Evolutionary conservation across 2,329 filamentous ascomycete species (phyloP).

Genomic region (Canariomyces notabilis): DNA sequence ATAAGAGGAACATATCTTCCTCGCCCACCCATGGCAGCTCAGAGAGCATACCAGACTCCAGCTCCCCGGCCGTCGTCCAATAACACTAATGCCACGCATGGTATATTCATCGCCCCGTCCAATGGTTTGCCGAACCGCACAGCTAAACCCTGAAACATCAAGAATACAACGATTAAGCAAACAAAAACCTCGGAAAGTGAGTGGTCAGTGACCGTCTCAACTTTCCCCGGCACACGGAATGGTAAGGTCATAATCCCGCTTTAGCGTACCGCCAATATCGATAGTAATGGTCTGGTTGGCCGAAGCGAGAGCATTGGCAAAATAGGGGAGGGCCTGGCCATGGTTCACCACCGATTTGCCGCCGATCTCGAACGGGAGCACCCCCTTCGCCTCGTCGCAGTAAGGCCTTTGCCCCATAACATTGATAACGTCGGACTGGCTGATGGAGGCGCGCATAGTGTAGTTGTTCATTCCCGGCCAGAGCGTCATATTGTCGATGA

Average conservation of each 20-base stretch:
- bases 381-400: constrained; percentile 44
- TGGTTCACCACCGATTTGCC: constrained; percentile 48
- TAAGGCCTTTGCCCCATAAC: constrained; percentile 39
- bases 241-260: constrained; percentile 28
- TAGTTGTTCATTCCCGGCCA: constrained; percentile 58
- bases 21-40: neutral
- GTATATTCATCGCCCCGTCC: constrained; percentile 4
- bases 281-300: constrained; percentile 49
- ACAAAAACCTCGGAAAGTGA: neutral
- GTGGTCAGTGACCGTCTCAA: neutral
- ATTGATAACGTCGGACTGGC: constrained; percentile 45
- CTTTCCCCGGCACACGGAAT: constrained; percentile 19
- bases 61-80: too few species aligned
- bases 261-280: constrained; percentile 43
- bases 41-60: too few species aligned
- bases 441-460: constrained; percentile 49
- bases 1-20: neutral
- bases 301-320: constrained; percentile 47
- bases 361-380: constrained; percentile 50
- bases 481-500: constrained; percentile 54
- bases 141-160: neutral
- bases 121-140: neutral
- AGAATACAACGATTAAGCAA: constrained; percentile 6
- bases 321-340: constrained; percentile 52
- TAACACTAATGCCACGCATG: too few species aligned